These are phyloP conservation scores for Apiospora rasikravindrae DNA, from an alignment of 2,329 filamentous ascomycete species.

Conservation along the genomic window DNA sequence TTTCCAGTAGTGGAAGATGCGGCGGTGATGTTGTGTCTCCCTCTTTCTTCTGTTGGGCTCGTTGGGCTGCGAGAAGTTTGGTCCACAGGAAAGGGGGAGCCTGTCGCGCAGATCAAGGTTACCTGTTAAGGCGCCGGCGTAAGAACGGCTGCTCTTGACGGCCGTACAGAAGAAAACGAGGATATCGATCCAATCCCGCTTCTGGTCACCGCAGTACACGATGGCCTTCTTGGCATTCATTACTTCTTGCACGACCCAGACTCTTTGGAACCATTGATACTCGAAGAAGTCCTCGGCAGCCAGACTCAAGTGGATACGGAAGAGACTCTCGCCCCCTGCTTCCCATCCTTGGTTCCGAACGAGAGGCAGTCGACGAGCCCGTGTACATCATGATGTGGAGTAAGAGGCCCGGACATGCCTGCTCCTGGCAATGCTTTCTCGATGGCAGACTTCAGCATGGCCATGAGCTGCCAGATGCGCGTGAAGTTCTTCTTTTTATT, in stretches of 20 bases:
- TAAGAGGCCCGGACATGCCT: background rate
- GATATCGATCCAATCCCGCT: constrained; percentile 20
- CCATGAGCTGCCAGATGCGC: constrained; percentile 20
- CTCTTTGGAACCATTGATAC: constrained; percentile 18
- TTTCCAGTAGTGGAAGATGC: constrained; percentile 16
- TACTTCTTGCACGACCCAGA: constrained; percentile 21
- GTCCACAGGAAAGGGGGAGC: constrained; percentile 20
- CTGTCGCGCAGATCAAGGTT: constrained; percentile 17
- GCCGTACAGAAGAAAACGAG: constrained; percentile 19
- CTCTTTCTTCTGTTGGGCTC: background rate
- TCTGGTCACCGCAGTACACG: constrained; percentile 14
- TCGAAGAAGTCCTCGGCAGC: constrained; percentile 19
- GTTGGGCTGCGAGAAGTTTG: constrained; percentile 12
- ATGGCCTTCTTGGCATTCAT: constrained; percentile 19
- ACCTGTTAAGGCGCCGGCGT: background rate
- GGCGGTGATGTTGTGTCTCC: background rate
- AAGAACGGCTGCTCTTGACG: constrained; percentile 17
- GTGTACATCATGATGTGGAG: constrained; percentile 19
- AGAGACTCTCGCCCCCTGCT: background rate
- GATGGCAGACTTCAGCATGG: constrained; percentile 15
- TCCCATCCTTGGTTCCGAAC: background rate
- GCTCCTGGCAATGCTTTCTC: background rate
- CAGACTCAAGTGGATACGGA: constrained; percentile 17
- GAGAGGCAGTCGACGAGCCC: background rate
- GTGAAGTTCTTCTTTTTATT: constrained; percentile 15